phyloP scores from a whole-genome alignment of 345 rosid species.

The Eucalyptus guilfoylei region DNA sequence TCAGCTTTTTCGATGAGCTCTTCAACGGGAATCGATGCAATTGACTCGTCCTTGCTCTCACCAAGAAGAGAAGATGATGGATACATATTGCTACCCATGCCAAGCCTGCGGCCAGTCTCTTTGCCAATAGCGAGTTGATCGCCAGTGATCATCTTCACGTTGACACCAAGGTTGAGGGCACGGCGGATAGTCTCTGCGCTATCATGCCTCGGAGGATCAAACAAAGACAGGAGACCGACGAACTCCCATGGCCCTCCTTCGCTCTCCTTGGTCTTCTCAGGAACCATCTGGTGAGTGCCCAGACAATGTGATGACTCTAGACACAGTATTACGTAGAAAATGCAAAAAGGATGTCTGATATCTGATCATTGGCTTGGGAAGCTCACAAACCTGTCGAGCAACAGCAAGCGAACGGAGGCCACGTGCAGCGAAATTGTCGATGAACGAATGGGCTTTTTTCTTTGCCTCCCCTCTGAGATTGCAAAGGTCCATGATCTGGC shows the following conservation, averaged over 20 bases:
- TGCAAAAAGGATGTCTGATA: background rate
- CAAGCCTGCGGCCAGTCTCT: conserved; percentile 25
- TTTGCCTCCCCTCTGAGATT: conserved; percentile 7
- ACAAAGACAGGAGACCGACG: conserved; percentile 35
- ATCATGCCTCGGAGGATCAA: conserved; percentile 35
- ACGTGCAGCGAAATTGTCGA: conserved; percentile 24
- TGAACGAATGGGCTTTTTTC: conserved; percentile 17
- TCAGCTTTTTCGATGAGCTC: conserved; percentile 27
- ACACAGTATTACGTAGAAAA: background rate
- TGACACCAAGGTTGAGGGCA: conserved; percentile 26
- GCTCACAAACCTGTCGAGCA: conserved; percentile 18
- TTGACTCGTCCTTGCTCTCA: conserved; percentile 7
- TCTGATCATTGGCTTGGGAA: background rate
- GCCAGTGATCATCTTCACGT: conserved; percentile 29
- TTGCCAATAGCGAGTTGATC: conserved; percentile 28
- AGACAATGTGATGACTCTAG: background rate
- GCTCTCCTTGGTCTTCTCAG: conserved; percentile 32
- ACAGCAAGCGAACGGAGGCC: conserved; percentile 38
- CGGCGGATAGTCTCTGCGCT: conserved; percentile 26
- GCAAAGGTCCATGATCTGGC: conserved; percentile 31
- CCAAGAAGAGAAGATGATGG: conserved; percentile 25
- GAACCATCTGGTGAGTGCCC: background rate
- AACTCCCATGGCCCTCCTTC: conserved; percentile 33
- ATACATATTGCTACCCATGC: conserved; percentile 29
- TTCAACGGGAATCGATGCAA: conserved; percentile 7